Evolutionary conservation across 2,329 filamentous ascomycete genomes (phyloP), one percentile per base, ranked within the genome.

Genomic region (Alternaria incomplexa): DNA sequence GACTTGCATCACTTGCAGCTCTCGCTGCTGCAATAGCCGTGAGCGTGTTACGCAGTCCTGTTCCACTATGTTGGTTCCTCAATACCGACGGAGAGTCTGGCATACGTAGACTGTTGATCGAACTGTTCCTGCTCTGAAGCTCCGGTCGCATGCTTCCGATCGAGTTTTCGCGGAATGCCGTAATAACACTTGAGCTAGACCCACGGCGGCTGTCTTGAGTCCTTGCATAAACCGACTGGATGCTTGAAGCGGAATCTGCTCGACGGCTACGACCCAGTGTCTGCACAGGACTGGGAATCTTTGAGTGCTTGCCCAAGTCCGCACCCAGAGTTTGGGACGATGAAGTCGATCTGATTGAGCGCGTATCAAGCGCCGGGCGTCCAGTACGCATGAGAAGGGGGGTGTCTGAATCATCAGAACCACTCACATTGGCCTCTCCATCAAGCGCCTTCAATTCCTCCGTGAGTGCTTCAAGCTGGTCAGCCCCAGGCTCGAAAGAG

Each of bases 401-500:
- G 51, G 52, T 52, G 17, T 58, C 52, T 9, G 57, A 50, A n/a
- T 66, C 57, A 20, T 53, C 58, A 25, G 66, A 67, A 13, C 36
- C 63, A 28, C 30, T 57, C 36, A 26, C 54, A 47, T 43, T 58
- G n/a, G 56, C 52, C 15, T 57, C 43, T 11, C 40, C 50, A 23
- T 71, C 56, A 28, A 63, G 48, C 4, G 32, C 10, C 55, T 17
- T 62, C 6, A 69, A 20, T 2, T 67, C 60, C 45, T 62, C 68
- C 63, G 59, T 62, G 17, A 75, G 66, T 6, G 65, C 64, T 45
- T 59, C 67, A 7, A 72, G 55, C 40, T 73, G 63, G 60, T 84
- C 81, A 51, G 83, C 81, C 44, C 81, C 82, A 15, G 78, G 73
- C 44, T 82, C 81, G 55, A 83, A 83, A 0, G 82, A 83, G 65